phyloP scores from a whole-genome alignment of 2,329 filamentous ascomycete genomes.

The Diaporthe eres region DNA sequence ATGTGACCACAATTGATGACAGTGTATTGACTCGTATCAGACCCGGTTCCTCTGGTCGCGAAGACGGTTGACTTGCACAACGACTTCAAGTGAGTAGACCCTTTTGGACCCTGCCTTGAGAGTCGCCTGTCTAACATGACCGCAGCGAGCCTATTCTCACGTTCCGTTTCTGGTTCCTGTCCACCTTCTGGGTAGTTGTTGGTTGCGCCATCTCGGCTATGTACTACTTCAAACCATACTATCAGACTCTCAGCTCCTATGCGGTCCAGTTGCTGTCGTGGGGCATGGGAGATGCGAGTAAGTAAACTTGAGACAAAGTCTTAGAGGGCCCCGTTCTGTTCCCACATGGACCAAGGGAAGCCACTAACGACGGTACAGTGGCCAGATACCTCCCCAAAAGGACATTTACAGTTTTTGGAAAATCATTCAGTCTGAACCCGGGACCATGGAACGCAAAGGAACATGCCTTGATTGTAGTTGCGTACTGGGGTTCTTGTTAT shows the following conservation, averaged over 20 bases:
- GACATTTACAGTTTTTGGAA: slow-evolving; percentile 46
- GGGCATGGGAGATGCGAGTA: slow-evolving; percentile 48
- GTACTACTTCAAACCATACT: slow-evolving; percentile 53
- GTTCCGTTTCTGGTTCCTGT: slow-evolving; percentile 50
- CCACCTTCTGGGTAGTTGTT: slow-evolving; percentile 50
- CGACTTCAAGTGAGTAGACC: slow-evolving; percentile 46
- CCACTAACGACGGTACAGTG: slow-evolving; percentile 41
- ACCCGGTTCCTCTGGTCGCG: slow-evolving; percentile 51
- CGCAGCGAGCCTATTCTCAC: slow-evolving; percentile 51
- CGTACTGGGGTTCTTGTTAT: slow-evolving; percentile 48
- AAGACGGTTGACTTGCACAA: slow-evolving; percentile 52
- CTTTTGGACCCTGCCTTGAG: background rate
- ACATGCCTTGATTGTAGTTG: slow-evolving; percentile 51
- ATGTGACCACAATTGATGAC: background rate
- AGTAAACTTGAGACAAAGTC: background rate
- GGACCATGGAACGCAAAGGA: slow-evolving; percentile 53
- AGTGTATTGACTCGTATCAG: background rate
- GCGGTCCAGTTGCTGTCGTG: slow-evolving; percentile 51
- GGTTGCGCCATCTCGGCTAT: slow-evolving; percentile 50
- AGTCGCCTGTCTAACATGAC: background rate
- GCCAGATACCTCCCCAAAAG: slow-evolving; percentile 47
- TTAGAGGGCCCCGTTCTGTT: background rate
- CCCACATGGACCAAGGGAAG: background rate
- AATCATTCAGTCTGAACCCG: slow-evolving; percentile 51
- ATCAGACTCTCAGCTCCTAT: slow-evolving; percentile 47